Evolutionary conservation across 371 early-diverging fungal species (phyloP).

Genomic region (Chytridium lagenaria): DNA sequence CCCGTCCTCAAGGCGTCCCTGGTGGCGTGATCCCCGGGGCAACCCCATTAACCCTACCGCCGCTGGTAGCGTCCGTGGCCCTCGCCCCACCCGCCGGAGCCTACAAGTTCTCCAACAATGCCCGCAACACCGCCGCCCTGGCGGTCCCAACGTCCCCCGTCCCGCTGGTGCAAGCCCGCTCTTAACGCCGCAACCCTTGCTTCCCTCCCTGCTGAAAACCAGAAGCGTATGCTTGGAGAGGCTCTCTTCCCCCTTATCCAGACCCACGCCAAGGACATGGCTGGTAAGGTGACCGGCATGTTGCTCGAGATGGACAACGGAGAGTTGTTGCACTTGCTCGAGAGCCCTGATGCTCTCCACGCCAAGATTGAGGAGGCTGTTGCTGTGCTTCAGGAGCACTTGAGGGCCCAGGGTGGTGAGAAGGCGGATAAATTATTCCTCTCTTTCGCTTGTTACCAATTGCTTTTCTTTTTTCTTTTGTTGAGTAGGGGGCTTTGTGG

Average conservation of each 20-base stretch:
- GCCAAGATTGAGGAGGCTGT: constrained; percentile 86
- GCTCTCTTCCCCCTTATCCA: constrained; percentile 86
- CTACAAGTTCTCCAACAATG: constrained; percentile 63
- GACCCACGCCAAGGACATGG: constrained; percentile 70
- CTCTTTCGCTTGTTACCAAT: neutral
- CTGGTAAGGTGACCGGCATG: constrained; percentile 99
- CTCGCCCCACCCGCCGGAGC: constrained; percentile 46
- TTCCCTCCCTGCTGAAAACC: constrained; percentile 79
- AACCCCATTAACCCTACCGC: constrained; percentile 33
- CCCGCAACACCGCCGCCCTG: constrained; percentile 60
- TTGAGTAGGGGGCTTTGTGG: no score
- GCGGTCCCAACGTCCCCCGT: constrained; percentile 37
- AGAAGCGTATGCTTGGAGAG: constrained; percentile 97
- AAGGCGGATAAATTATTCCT: constrained; percentile 7
- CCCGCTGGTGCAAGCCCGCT: constrained; percentile 46
- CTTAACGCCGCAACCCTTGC: constrained; percentile 85
- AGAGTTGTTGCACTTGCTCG: constrained; percentile 89
- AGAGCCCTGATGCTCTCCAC: constrained; percentile 57
- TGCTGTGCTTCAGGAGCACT: constrained; percentile 80
- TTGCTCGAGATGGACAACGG: constrained; percentile 96
- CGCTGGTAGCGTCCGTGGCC: constrained; percentile 21
- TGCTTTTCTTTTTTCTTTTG: neutral
- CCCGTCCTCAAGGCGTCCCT: constrained; percentile 7
- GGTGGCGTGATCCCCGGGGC: no score
- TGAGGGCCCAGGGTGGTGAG: constrained; percentile 35